These are phyloP conservation scores for Acanthamoeba triangularis DNA, from an alignment of 208 protist genomes.

Conservation along the genomic window DNA sequence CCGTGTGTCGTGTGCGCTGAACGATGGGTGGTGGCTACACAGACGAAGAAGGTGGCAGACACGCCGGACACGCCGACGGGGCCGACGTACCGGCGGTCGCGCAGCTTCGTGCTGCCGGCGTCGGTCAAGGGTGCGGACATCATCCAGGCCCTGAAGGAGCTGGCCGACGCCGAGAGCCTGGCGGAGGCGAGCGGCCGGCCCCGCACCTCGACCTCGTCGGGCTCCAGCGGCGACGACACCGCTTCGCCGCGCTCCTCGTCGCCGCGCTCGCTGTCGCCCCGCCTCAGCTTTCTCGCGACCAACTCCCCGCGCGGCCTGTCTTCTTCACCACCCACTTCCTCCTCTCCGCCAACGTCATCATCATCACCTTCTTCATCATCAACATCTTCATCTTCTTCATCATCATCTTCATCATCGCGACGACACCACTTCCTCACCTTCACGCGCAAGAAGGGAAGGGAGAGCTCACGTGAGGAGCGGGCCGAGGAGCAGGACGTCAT, in stretches of 20 bases:
- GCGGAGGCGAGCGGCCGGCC: neutral
- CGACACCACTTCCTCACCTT: constrained; percentile 19
- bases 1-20: neutral
- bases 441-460: constrained; percentile 5
- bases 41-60: neutral
- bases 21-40: neutral
- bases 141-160: constrained; percentile 18
- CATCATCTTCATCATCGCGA: neutral
- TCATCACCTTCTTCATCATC: neutral
- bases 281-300: neutral
- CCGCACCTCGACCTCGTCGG: neutral
- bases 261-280: neutral
- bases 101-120: constrained; percentile 37
- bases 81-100: neutral
- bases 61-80: neutral
- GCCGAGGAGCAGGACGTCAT: neutral
- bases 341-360: neutral
- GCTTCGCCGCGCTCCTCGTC: neutral
- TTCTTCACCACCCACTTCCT: neutral
- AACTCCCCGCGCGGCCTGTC: neutral
- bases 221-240: neutral
- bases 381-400: neutral
- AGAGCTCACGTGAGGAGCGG: neutral
- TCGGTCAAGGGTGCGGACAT: neutral
- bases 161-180: constrained; percentile 13